phyloP scores from a whole-genome alignment of 2,329 filamentous ascomycete genomes.

The Fusarium anguioides region DNA sequence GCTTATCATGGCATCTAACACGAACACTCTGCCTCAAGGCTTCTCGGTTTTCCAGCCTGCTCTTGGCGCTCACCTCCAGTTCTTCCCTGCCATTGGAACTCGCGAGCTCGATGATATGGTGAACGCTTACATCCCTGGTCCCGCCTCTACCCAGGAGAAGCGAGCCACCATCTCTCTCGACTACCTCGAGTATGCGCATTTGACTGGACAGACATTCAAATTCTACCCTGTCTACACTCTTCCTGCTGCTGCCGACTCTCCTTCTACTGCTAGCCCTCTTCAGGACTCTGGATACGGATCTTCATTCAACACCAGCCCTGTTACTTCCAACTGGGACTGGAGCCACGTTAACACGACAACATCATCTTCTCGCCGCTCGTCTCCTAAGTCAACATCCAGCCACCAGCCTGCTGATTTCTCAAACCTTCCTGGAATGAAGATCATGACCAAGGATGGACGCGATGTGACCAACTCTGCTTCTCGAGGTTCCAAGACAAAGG shows the following conservation, averaged over 20 bases:
- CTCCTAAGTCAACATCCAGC: constrained; percentile 47
- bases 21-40: constrained; percentile 54
- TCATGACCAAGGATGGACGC: constrained; percentile 71
- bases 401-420: constrained; percentile 59
- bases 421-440: constrained; percentile 71
- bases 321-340: constrained; percentile 62
- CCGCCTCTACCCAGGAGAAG: constrained; percentile 67
- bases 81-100: constrained; percentile 73
- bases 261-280: constrained; percentile 55
- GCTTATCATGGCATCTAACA: constrained; percentile 44
- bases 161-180: constrained; percentile 67
- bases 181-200: constrained; percentile 65
- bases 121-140: constrained; percentile 66
- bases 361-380: constrained; percentile 47
- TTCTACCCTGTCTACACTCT: constrained; percentile 65
- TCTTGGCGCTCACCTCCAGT: constrained; percentile 68
- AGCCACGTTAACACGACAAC: constrained; percentile 50
- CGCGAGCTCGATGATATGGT: constrained; percentile 71
- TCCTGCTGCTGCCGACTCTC: constrained; percentile 54
- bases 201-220: constrained; percentile 69
- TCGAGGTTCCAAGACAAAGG: constrained; percentile 73
- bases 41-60: constrained; percentile 71
- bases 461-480: constrained; percentile 73
- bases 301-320: constrained; percentile 62
- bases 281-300: constrained; percentile 60